Evolutionary conservation across 805 yeast genomes (phyloP).

Genomic region (Saccharomycopsis schoenii): DNA sequence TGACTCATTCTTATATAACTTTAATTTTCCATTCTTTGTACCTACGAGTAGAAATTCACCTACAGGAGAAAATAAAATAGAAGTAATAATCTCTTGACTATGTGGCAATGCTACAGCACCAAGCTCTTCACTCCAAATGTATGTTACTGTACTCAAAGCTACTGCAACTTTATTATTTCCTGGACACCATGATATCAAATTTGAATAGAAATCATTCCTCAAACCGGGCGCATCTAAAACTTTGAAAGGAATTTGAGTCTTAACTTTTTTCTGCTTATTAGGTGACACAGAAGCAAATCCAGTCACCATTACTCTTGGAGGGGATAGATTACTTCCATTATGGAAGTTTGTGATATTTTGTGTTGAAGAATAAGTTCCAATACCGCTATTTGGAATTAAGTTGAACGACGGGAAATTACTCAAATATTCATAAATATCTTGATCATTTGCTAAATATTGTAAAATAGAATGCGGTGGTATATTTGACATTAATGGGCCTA

Average conservation of each 20-base stretch:
- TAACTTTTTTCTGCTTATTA: slow-evolving; percentile 24
- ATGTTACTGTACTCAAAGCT: slow-evolving; percentile 51
- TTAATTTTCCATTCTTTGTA: slow-evolving; percentile 45
- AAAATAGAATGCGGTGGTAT: slow-evolving; percentile 3
- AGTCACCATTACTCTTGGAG: slow-evolving; percentile 7
- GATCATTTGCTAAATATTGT: slow-evolving; percentile 9
- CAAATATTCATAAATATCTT: neutral
- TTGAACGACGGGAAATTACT: neutral
- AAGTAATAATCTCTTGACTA: slow-evolving; percentile 32
- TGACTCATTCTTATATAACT: slow-evolving; percentile 32
- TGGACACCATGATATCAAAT: slow-evolving; percentile 63
- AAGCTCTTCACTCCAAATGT: slow-evolving; percentile 48
- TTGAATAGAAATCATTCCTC: slow-evolving; percentile 69
- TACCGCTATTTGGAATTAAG: neutral
- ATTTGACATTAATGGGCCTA: slow-evolving; percentile 4
- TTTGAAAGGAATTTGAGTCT: slow-evolving; percentile 35
- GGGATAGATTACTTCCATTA: slow-evolving; percentile 16
- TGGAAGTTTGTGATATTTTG: slow-evolving; percentile 14
- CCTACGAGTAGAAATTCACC: slow-evolving; percentile 44
- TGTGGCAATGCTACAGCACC: slow-evolving; percentile 37
- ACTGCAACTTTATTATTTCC: slow-evolving; percentile 45
- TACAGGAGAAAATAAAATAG: slow-evolving; percentile 48
- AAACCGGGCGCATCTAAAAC: slow-evolving; percentile 62
- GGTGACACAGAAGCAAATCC: neutral
- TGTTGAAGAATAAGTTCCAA: neutral